Evolutionary conservation across 2,329 filamentous ascomycete species (phyloP), one percentile per base, ranked within the genome.

Genomic region (Graphiopsis chlorocephala): DNA sequence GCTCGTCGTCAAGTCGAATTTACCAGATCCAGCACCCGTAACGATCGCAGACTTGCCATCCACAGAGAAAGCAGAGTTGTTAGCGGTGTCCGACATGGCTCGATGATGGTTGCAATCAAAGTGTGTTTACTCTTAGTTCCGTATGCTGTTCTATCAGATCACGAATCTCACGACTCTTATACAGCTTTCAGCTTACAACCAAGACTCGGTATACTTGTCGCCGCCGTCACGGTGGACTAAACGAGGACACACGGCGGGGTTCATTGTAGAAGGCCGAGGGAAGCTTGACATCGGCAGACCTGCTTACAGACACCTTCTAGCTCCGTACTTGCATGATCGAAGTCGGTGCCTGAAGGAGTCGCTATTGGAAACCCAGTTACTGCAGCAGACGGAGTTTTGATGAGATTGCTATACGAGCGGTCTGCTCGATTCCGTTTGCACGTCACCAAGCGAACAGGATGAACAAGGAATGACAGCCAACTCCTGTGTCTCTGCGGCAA

Each of bases 1-100:
- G 5, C 15, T 35, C 28, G 8, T 20, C 10, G 14, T 10, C 28
- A 45, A 3, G 31, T 11, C 11, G 2, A 2, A 3, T 26, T 7
- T 57, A 12, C 81, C 81, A 5, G 77, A 79, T 14, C 80, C 80
- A 45, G 80, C 81, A 28, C 79, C 80, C 8, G 80, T 82, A 17
- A 83, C 75, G 50, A 82, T 75, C 38, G 79, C 77, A 62, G 77
- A 69, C 70, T 75, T 77, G 64, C 72, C 73, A 67, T 75, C 75
- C 64, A 78, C 72, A 61, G 76, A 74, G 70, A 80, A 79, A 12
- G 62, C 33, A n/a, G 23, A 6, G 7, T 42, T 33, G 15, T 48
- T 25, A 14, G 53, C 38, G 26, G 25, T 11, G 4, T 55, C 29
- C 47, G 48, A 45, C 35, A 63, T 45, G 48, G 12, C 14, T 14